Percentiles rank a stretch among this genome's conserved stretches.
These are phyloP conservation scores for Aureobasidium sp. DNA, from an alignment of 2,329 filamentous ascomycete species.

Conservation along the genomic window DNA sequence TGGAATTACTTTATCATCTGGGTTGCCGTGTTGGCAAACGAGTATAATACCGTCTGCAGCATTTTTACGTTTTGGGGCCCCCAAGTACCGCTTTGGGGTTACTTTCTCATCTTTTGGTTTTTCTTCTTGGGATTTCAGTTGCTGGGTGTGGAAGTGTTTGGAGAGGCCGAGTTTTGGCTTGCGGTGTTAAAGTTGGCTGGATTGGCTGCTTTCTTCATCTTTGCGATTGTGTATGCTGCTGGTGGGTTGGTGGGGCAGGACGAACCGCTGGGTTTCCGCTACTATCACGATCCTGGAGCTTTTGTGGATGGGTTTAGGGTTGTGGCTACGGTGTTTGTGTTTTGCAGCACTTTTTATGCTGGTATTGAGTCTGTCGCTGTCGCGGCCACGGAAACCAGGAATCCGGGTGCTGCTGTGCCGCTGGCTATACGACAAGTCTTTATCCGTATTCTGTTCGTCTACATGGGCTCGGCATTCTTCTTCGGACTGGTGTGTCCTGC, in stretches of 20 bases:
- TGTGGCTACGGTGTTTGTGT: conserved; percentile 36
- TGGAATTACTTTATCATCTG: conserved; percentile 68
- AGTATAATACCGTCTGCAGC: conserved; percentile 61
- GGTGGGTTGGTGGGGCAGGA: conserved; percentile 25
- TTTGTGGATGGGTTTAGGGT: conserved; percentile 34
- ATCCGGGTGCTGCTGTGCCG: conserved; percentile 39
- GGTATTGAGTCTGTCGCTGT: conserved; percentile 46
- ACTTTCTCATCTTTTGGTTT: conserved; percentile 35
- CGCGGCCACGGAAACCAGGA: conserved; percentile 44
- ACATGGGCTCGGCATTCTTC: conserved; percentile 65
- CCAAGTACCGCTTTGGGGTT: conserved; percentile 33
- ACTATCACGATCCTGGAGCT: conserved; percentile 33
- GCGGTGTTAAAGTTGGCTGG: conserved; percentile 33
- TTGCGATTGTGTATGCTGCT: conserved; percentile 32
- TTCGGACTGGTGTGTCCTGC: conserved; percentile 67
- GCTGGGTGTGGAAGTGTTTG: conserved; percentile 34
- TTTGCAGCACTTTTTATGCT: conserved; percentile 40
- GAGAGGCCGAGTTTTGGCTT: conserved; percentile 39
- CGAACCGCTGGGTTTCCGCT: conserved; percentile 25
- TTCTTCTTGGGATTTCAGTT: conserved; percentile 32
- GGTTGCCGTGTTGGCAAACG: conserved; percentile 58
- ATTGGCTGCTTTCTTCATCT: conserved; percentile 33
- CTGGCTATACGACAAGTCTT: conserved; percentile 27
- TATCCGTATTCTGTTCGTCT: conserved; percentile 41
- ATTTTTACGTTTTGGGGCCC: conserved; percentile 61